Evolutionary conservation across 225 moss, liverwort and hornwort species (phyloP).

Genomic region (Thuidium tamariscinum): DNA sequence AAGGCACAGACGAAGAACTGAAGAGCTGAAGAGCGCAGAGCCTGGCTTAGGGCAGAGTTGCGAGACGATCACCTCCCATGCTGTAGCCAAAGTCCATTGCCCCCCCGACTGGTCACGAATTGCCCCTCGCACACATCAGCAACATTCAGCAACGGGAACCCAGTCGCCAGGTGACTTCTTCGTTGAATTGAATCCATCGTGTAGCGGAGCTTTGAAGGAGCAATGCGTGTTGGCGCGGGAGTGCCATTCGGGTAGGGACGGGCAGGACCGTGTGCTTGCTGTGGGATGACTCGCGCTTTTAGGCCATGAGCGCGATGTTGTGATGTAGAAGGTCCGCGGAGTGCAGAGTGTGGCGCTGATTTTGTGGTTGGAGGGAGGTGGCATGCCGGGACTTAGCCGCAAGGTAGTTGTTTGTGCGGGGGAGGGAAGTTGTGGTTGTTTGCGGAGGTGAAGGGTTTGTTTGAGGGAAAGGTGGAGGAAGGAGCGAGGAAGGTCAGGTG

Average conservation of each 20-base stretch:
- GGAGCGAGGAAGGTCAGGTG: neutral
- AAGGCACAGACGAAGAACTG: neutral
- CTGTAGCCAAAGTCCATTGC: neutral
- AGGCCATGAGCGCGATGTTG: neutral
- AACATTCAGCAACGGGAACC: neutral
- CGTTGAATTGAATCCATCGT: neutral
- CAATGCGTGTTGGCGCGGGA: conserved; percentile 7
- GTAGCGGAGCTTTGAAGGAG: neutral
- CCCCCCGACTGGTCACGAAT: neutral
- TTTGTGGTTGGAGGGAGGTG: neutral
- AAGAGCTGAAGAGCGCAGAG: neutral
- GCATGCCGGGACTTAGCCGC: neutral
- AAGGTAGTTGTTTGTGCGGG: neutral
- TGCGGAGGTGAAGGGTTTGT: neutral
- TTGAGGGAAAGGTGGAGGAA: neutral
- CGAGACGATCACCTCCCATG: neutral
- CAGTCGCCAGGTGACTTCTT: neutral
- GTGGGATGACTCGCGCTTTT: neutral
- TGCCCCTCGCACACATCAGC: neutral
- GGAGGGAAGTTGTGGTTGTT: neutral
- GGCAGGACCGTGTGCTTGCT: neutral
- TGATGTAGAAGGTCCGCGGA: conserved; percentile 7
- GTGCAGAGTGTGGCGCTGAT: neutral
- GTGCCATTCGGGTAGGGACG: neutral
- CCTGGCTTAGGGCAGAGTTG: neutral